These are phyloP conservation scores for Nitzschia sp. DNA, from an alignment of 108 stramenopile species.

Conservation along the genomic window DNA sequence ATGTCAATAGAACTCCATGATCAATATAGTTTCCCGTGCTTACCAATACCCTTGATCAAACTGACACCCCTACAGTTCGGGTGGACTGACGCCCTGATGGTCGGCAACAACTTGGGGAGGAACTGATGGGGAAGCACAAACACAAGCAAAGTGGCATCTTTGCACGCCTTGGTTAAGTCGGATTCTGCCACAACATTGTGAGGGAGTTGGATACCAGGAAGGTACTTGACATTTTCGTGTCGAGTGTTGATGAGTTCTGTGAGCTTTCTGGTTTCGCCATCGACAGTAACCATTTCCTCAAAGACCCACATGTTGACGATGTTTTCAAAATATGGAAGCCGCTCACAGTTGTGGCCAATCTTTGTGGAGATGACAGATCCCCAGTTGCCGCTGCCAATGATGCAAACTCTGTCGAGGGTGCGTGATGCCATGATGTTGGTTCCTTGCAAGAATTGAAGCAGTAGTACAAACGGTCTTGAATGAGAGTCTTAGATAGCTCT, in stretches of 20 bases:
- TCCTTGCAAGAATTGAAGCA: too few relatives aligned
- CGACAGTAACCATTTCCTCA: conserved; percentile 65
- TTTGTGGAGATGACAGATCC: conserved; percentile 88
- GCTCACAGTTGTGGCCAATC: conserved; percentile 76
- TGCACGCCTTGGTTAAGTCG: conserved; percentile 80
- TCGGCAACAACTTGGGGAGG: conserved; percentile 72
- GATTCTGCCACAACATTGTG: conserved; percentile 83
- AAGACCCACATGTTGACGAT: conserved; percentile 94
- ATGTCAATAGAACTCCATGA: not conserved
- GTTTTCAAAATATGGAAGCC: conserved; percentile 65
- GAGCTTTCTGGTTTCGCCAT: conserved; percentile 49
- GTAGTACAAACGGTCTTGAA: too few relatives aligned
- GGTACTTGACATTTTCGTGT: conserved; percentile 97
- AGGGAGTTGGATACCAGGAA: conserved; percentile 88
- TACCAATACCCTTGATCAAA: conserved; percentile 82
- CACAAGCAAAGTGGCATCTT: conserved; percentile 83
- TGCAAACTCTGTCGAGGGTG: conserved; percentile 72
- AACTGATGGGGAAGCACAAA: conserved; percentile 97
- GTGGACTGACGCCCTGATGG: conserved; percentile 61
- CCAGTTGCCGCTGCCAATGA: conserved; percentile 95
- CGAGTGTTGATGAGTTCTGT: conserved; percentile 88
- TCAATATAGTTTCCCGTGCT: conserved; percentile 7
- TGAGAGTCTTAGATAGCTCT: too few relatives aligned
- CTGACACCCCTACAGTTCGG: conserved; percentile 79
- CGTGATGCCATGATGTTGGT: conserved; percentile 18